Base-by-base conservation (phyloP, 2,329 filamentous ascomycete species). In the Pestalotiopsis sp. region DNA sequence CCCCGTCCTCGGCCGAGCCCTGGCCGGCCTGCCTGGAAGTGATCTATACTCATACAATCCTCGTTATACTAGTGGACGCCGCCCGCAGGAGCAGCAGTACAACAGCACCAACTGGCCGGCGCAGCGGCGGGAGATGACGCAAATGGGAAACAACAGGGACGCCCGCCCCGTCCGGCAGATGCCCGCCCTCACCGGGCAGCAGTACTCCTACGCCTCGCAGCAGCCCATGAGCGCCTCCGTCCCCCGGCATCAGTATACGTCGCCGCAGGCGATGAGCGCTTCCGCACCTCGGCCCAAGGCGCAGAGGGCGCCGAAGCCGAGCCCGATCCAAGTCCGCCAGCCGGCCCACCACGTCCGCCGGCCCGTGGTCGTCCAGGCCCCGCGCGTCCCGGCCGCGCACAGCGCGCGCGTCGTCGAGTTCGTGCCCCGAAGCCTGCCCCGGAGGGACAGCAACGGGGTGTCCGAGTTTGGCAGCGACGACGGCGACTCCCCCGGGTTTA, bases 361-460 rank as follows among this genome's bases (percentile, higher is more conserved):
- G 20, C 63, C 63, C 4, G 41, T 56, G 17, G 23, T 66, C 14
- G 62, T 65, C 31, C 31, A 52, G 57, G 25, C 38, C 57, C 63
- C n/a, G 68, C 57, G 3, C 20, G 59, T 27, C 62, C 66, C 25
- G n/a, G 25, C n/a, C 12, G 39, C n/a, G 23, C 45, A 49, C 49
- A 9, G 4, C 11, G 38, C 4, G 23, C 38, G 14, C 20, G 36
- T 49, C n/a, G 39, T 45, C 36, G 38, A 39, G 6, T 25, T 23
- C 23, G 59, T 36, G 13, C 13, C 59, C 14, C 25, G 25, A 6
- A 60, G 27, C 14, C 36, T 67, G 25, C 67, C 72, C 4, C 71
- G 73, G 2, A 67, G 70, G 41, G 73, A 76, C 65, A 77, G 75
- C 20, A 75, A 76, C 25, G 70, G 73, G 2, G 67, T 77, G 9